phyloP scores from a whole-genome alignment of 768 basidiomycete species.

The Russula emetica region DNA sequence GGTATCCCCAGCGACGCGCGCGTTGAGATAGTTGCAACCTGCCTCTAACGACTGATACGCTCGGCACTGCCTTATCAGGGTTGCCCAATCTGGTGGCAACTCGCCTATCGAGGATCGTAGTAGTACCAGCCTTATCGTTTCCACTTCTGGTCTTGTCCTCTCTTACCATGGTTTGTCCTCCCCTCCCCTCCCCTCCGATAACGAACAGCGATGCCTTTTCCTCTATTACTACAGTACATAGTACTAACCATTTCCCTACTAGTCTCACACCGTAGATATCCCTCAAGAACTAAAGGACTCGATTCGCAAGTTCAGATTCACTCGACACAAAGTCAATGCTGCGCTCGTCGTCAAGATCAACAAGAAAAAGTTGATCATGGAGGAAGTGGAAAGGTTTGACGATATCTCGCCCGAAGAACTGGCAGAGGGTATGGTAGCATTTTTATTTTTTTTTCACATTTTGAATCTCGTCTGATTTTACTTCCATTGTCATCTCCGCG shows the following conservation, averaged over 20 bases:
- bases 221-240: no score
- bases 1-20: no score
- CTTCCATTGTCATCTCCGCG: background rate
- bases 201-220: background rate
- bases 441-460: background rate
- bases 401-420: constrained; percentile 76
- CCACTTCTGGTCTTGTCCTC: background rate
- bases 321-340: constrained; percentile 59
- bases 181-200: background rate
- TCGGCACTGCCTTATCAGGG: background rate
- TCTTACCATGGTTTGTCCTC: constrained; percentile 22
- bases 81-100: background rate
- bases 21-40: no score
- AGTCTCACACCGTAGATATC: constrained; percentile 83
- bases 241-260: background rate
- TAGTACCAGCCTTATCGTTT: background rate
- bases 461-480: constrained; percentile 10
- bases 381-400: constrained; percentile 77
- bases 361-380: constrained; percentile 75
- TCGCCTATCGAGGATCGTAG: background rate
- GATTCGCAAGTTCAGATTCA: constrained; percentile 79
- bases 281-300: constrained; percentile 71
- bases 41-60: no score
- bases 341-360: constrained; percentile 90
- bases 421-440: constrained; percentile 61